Percentiles rank a stretch among this genome's conserved stretches.
These are phyloP conservation scores for Citrus unshiu DNA, from an alignment of 345 rosid species.

Conservation along the genomic window DNA sequence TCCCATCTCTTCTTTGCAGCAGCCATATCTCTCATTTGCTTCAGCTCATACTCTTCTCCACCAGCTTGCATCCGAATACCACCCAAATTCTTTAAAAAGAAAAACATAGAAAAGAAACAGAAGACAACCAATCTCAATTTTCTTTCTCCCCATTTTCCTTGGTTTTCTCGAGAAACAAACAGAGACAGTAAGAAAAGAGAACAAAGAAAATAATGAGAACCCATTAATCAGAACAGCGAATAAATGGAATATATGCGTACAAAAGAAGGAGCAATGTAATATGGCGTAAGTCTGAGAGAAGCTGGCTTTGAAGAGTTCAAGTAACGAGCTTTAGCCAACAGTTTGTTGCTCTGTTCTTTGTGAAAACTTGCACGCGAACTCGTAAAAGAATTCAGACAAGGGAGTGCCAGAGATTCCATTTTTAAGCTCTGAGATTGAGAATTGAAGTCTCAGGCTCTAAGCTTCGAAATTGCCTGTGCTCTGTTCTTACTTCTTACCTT, in stretches of 20 bases:
- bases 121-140: neutral
- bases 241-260: constrained; percentile 19
- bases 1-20: constrained; percentile 97
- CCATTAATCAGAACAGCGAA: constrained; percentile 8
- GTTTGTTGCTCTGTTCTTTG: constrained; percentile 6
- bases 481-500: neutral
- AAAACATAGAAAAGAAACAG: neutral
- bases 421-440: neutral
- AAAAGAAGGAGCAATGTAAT: constrained; percentile 13
- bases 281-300: constrained; percentile 14
- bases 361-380: constrained; percentile 10
- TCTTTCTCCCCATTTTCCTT: neutral
- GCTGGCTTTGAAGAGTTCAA: constrained; percentile 18
- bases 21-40: constrained; percentile 91
- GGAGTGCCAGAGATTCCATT: constrained; percentile 47
- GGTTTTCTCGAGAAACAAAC: constrained; percentile 5
- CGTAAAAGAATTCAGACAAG: constrained; percentile 25
- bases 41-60: constrained; percentile 66
- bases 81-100: constrained; percentile 29
- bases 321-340: constrained; percentile 11
- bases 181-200: neutral
- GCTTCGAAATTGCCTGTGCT: neutral
- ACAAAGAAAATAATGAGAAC: neutral
- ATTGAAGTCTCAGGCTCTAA: neutral
- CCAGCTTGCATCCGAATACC: constrained; percentile 57